Evolutionary conservation across 805 yeast species (phyloP).

Genomic region (Barnettozyma sucrosica): DNA sequence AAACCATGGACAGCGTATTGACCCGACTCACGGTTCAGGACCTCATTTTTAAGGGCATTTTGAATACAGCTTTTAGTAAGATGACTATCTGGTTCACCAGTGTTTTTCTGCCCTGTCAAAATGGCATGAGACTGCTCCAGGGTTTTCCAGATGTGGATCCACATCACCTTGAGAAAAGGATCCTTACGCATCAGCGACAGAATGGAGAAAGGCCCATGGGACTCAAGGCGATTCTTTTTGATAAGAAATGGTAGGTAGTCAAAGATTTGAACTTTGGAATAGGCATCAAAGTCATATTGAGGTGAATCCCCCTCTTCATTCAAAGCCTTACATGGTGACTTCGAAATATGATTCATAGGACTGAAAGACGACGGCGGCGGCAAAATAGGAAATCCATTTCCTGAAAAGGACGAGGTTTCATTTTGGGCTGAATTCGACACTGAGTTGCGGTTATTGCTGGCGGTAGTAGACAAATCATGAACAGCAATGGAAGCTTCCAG

Average conservation of each 20-base stretch:
- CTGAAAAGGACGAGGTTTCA: not conserved
- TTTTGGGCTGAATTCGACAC: not conserved
- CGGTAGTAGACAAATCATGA: slow-evolving; percentile 23
- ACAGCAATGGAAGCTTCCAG: slow-evolving; percentile 40
- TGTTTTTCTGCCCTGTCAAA: not conserved
- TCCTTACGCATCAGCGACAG: slow-evolving; percentile 44
- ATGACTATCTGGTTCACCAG: not conserved
- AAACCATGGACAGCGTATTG: slow-evolving; percentile 8
- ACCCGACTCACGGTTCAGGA: slow-evolving; percentile 1
- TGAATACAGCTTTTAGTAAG: not conserved
- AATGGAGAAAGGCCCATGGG: slow-evolving; percentile 51
- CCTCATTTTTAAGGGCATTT: not conserved
- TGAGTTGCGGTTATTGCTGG: not conserved
- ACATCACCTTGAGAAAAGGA: slow-evolving; percentile 31
- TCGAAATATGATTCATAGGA: not conserved
- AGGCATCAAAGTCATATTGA: slow-evolving; percentile 20
- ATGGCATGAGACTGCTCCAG: slow-evolving; percentile 5
- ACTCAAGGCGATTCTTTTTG: slow-evolving; percentile 35
- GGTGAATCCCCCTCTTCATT: not conserved
- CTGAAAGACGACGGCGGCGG: slow-evolving; percentile 7
- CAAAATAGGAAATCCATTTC: not conserved
- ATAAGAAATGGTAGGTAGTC: slow-evolving; percentile 39
- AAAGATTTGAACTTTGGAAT: slow-evolving; percentile 37
- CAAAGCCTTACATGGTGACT: not conserved
- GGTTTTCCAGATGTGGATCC: slow-evolving; percentile 26